Evolutionary conservation across 2,329 filamentous ascomycete species (phyloP).

Genomic region (Arthrobotrys entomopaga): DNA sequence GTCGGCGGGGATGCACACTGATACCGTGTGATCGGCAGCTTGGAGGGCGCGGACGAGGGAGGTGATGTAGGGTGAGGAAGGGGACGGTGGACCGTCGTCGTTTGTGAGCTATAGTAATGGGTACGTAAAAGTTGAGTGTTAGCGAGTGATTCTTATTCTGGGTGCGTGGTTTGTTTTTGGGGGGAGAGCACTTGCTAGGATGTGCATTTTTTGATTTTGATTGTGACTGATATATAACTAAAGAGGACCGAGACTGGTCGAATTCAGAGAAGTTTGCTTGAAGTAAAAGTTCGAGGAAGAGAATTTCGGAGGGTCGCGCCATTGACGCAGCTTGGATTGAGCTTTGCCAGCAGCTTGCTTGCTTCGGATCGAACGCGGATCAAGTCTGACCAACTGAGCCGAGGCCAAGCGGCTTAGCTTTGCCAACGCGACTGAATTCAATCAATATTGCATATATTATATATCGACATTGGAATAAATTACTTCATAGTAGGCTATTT

Average conservation of each 20-base stretch:
- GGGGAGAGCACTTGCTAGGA: conserved; percentile 31
- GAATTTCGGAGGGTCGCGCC: no score
- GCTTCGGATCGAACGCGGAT: background rate
- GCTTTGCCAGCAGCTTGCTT: background rate
- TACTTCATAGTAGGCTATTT: no score
- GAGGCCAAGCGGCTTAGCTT: no score
- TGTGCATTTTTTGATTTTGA: conserved; percentile 25
- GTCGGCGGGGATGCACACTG: conserved; percentile 87
- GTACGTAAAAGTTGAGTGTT: background rate
- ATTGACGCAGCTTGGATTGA: no score
- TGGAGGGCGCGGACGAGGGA: conserved; percentile 77
- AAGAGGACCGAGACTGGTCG: background rate
- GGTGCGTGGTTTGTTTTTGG: background rate
- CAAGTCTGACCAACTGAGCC: no score
- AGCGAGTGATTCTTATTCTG: conserved; percentile 10
- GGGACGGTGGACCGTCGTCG: conserved; percentile 82
- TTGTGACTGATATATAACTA: background rate
- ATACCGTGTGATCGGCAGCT: conserved; percentile 82
- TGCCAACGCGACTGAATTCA: no score
- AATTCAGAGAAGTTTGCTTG: no score
- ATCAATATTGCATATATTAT: no score
- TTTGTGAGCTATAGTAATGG: conserved; percentile 70
- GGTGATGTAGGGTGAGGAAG: conserved; percentile 82
- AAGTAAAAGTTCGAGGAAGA: no score
- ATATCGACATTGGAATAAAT: no score